These are phyloP conservation scores for Eucalyptus dawsonii DNA, from an alignment of 345 rosid genomes.

Conservation along the genomic window DNA sequence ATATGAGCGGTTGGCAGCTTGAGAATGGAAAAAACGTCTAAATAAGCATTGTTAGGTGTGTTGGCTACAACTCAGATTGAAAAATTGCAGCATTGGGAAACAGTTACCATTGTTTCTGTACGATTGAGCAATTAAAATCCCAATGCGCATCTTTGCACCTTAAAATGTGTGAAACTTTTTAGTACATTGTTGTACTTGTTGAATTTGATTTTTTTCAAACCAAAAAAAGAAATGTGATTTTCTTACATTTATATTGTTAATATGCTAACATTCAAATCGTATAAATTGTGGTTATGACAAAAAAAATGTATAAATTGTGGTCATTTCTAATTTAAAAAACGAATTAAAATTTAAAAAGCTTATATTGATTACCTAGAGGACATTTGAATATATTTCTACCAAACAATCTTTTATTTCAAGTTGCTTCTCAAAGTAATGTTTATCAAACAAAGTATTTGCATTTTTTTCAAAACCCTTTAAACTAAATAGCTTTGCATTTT, in stretches of 20 bases:
- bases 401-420: not conserved
- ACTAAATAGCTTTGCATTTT: too few species aligned
- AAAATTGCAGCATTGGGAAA: not conserved
- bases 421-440: too few species aligned
- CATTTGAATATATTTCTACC: not conserved
- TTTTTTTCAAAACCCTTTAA: too few species aligned
- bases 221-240: not conserved
- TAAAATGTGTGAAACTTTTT: not conserved
- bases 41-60: not conserved
- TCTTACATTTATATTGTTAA: not conserved
- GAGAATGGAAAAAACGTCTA: not conserved
- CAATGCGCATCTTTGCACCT: not conserved
- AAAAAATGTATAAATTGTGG: too few species aligned
- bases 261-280: not conserved
- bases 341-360: not conserved
- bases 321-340: not conserved
- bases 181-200: not conserved
- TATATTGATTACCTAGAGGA: accelerated
- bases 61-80: not conserved
- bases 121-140: not conserved
- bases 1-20: not conserved
- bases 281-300: not conserved
- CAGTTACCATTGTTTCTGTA: not conserved
- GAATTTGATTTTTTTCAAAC: not conserved
- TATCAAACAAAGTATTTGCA: too few species aligned